Evolutionary conservation across 2,329 filamentous ascomycete species (phyloP).

Genomic region (Fusarium musae): DNA sequence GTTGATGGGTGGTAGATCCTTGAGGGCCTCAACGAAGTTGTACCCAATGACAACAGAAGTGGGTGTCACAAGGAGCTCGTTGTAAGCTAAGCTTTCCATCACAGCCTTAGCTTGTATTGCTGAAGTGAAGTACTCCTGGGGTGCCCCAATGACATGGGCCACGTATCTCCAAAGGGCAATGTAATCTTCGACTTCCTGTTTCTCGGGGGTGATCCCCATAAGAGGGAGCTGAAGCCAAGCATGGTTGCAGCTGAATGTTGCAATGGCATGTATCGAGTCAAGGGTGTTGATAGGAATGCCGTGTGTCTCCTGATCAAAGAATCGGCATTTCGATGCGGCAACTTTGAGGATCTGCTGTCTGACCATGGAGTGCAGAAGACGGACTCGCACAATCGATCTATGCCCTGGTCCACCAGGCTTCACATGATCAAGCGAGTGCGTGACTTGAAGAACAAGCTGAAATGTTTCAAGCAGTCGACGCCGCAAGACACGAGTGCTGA

Average conservation of each 20-base stretch:
- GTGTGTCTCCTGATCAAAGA: conserved; percentile 67
- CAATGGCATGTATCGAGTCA: conserved; percentile 72
- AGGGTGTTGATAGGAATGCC: conserved; percentile 74
- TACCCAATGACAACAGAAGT: conserved; percentile 50
- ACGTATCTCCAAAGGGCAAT: conserved; percentile 64
- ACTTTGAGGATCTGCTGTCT: conserved; percentile 71
- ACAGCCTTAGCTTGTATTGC: conserved; percentile 43
- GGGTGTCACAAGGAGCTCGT: conserved; percentile 49
- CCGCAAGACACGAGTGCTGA: conserved; percentile 68
- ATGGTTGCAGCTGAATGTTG: conserved; percentile 70
- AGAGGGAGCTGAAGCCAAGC: conserved; percentile 71
- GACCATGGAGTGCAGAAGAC: conserved; percentile 73
- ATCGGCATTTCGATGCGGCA: conserved; percentile 58
- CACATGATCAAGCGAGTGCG: conserved; percentile 65
- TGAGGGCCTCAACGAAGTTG: conserved; percentile 54
- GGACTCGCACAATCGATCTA: conserved; percentile 69
- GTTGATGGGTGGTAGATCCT: conserved; percentile 50
- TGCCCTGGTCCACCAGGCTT: conserved; percentile 72
- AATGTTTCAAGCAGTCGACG: conserved; percentile 64
- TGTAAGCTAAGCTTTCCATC: conserved; percentile 49
- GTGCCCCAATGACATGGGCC: conserved; percentile 46
- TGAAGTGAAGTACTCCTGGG: conserved; percentile 41
- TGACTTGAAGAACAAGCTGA: conserved; percentile 65
- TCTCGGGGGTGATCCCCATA: conserved; percentile 68
- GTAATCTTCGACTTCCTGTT: conserved; percentile 70